These are phyloP conservation scores for Saccharomycopsis oosterbeekiorum DNA, from an alignment of 805 yeast species.

Conservation along the genomic window DNA sequence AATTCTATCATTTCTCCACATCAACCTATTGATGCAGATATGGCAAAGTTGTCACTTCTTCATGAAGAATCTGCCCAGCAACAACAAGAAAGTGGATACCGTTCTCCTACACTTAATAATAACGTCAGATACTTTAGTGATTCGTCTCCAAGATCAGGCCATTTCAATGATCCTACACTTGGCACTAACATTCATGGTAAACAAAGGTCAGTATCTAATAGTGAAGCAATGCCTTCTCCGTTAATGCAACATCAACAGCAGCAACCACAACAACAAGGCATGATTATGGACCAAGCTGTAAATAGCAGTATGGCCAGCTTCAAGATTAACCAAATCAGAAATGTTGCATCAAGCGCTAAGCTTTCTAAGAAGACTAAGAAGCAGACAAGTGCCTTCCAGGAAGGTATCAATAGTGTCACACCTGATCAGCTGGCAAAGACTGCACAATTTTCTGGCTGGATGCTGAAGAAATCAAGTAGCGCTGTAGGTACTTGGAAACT, in stretches of 20 bases:
- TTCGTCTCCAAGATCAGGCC: background rate
- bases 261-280: slow-evolving; percentile 25
- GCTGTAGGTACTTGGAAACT: slow-evolving; percentile 88
- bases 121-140: background rate
- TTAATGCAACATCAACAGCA: slow-evolving; percentile 16
- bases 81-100: background rate
- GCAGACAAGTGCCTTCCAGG: slow-evolving; percentile 73
- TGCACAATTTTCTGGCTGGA: slow-evolving; percentile 86
- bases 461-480: slow-evolving; percentile 83
- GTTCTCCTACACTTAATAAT: background rate
- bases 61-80: background rate
- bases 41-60: background rate
- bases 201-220: slow-evolving; percentile 1
- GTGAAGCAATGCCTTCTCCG: background rate
- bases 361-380: slow-evolving; percentile 37
- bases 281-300: background rate
- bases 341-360: slow-evolving; percentile 15
- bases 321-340: slow-evolving; percentile 17
- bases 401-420: slow-evolving; percentile 69
- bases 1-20: background rate
- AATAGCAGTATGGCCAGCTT: slow-evolving; percentile 4
- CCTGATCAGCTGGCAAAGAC: slow-evolving; percentile 71
- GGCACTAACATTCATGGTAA: background rate
- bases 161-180: background rate
- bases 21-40: background rate